Evolutionary conservation across 495 filamentous ascomycete species (phyloP).

Genomic region (Neurospora sp.): DNA sequence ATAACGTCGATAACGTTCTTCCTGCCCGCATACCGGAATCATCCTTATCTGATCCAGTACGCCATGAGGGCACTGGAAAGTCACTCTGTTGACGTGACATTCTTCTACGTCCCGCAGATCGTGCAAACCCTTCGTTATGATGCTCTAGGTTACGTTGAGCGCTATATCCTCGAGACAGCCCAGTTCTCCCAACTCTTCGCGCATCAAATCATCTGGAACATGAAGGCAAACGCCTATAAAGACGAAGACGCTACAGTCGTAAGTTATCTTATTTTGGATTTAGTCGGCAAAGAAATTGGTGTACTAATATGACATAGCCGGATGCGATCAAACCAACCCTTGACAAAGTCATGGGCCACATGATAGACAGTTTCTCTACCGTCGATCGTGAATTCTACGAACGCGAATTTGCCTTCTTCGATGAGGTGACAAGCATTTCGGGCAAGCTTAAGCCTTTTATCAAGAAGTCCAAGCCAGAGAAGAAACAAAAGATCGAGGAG

Average conservation of each 20-base stretch:
- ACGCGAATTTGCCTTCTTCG: slow-evolving; percentile 94
- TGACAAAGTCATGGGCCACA: slow-evolving; percentile 76
- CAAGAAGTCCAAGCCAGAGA: slow-evolving; percentile 86
- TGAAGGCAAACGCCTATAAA: slow-evolving; percentile 97
- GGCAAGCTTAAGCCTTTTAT: slow-evolving; percentile 92
- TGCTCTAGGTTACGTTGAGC: slow-evolving; percentile 84
- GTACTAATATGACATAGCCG: slow-evolving; percentile 49
- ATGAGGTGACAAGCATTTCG: slow-evolving; percentile 89
- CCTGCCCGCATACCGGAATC: slow-evolving; percentile 82
- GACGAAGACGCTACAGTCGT: slow-evolving; percentile 87
- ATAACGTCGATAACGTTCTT: slow-evolving; percentile 90
- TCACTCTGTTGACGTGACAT: slow-evolving; percentile 90
- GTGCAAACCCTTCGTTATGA: slow-evolving; percentile 96
- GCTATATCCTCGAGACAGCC: slow-evolving; percentile 92
- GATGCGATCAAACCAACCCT: slow-evolving; percentile 88
- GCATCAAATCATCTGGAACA: slow-evolving; percentile 99
- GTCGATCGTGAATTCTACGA: slow-evolving; percentile 82
- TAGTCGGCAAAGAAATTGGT: not conserved
- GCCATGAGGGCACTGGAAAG: slow-evolving; percentile 91
- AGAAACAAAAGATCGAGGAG: slow-evolving; percentile 98
- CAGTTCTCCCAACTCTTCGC: slow-evolving; percentile 94
- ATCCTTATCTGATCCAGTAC: slow-evolving; percentile 92
- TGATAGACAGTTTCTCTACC: slow-evolving; percentile 70
- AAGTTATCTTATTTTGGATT: slow-evolving; percentile 26
- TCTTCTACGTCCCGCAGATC: slow-evolving; percentile 98